Percentiles rank a stretch among this genome's conserved stretches.
phyloP scores from a whole-genome alignment of 2,329 filamentous ascomycete genomes.

The Akanthomyces dipterigenus region DNA sequence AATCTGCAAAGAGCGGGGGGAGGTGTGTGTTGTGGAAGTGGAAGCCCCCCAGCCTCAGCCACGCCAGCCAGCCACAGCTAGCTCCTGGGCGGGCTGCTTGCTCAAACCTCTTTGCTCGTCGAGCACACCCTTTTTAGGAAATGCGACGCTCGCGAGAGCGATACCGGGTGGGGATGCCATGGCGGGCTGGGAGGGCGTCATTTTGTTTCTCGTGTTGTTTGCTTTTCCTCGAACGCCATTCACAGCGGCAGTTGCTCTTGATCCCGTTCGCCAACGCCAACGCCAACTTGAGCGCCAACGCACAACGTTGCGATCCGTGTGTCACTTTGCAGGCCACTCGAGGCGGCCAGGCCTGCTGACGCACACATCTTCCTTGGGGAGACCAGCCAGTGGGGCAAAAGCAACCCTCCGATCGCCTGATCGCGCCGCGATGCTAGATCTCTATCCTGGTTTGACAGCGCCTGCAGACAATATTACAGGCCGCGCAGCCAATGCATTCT shows the following conservation, averaged over 20 bases:
- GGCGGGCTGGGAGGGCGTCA: neutral
- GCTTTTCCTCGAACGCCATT: neutral
- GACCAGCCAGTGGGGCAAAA: neutral
- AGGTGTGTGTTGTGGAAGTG: neutral
- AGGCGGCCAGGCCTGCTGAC: neutral
- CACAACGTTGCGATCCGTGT: neutral
- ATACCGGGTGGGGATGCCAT: too few relatives aligned
- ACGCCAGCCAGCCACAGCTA: slow-evolving; percentile 4
- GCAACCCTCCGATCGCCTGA: slow-evolving; percentile 5
- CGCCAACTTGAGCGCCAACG: neutral
- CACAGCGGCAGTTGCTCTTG: neutral
- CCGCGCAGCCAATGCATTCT: neutral
- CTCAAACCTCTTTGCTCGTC: too few relatives aligned
- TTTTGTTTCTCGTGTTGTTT: neutral
- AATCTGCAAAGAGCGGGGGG: neutral
- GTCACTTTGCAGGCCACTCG: neutral
- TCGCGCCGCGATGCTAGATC: slow-evolving; percentile 7
- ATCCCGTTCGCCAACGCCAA: neutral
- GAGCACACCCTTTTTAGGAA: neutral
- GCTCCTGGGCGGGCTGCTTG: neutral
- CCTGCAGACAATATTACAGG: neutral
- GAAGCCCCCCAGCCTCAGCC: neutral
- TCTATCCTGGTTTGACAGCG: slow-evolving; percentile 3
- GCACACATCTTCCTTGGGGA: neutral
- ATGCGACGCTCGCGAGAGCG: neutral